These are phyloP conservation scores for Coemansia sp. DNA, from an alignment of 192 early-diverging fungal species.

Conservation along the genomic window DNA sequence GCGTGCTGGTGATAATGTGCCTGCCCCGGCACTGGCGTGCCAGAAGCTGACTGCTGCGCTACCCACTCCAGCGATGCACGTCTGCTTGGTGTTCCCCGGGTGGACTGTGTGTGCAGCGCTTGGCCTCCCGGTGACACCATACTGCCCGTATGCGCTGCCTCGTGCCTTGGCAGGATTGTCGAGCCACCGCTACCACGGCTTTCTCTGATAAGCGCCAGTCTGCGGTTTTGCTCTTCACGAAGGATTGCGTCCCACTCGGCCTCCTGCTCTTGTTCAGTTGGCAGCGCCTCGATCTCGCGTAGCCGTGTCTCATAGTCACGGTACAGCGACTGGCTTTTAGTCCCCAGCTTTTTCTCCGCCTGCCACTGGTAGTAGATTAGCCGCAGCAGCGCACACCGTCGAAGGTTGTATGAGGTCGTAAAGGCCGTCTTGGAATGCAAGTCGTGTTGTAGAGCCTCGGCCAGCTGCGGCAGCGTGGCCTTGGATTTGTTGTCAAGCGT, in stretches of 20 bases:
- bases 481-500: slow-evolving; percentile 44
- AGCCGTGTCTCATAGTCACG: slow-evolving; percentile 46
- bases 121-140: slow-evolving; percentile 1
- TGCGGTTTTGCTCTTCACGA: slow-evolving; percentile 30
- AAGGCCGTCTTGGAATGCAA: slow-evolving; percentile 33
- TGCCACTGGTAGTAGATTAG: slow-evolving; percentile 50
- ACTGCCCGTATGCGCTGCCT: slow-evolving; percentile 16
- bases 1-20: slow-evolving; percentile 9
- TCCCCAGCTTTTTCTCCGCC: slow-evolving; percentile 38
- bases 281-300: slow-evolving; percentile 43
- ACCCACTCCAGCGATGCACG: background rate
- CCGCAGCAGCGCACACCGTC: slow-evolving; percentile 40
- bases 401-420: slow-evolving; percentile 28
- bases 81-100: background rate
- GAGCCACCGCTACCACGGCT: slow-evolving; percentile 20
- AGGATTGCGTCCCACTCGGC: slow-evolving; percentile 31
- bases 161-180: slow-evolving; percentile 7
- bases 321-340: slow-evolving; percentile 52
- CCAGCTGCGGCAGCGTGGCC: slow-evolving; percentile 28
- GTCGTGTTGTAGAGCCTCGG: slow-evolving; percentile 51
- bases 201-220: slow-evolving; percentile 39
- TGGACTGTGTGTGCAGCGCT: slow-evolving; percentile 2
- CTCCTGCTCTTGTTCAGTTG: slow-evolving; percentile 37
- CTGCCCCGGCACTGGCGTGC: slow-evolving; percentile 8
- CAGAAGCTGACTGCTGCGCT: background rate